Evolutionary conservation across 148 eudicot genomes (phyloP), one percentile per base, ranked within the genome.

Genomic region (Pouteria glomerata): DNA sequence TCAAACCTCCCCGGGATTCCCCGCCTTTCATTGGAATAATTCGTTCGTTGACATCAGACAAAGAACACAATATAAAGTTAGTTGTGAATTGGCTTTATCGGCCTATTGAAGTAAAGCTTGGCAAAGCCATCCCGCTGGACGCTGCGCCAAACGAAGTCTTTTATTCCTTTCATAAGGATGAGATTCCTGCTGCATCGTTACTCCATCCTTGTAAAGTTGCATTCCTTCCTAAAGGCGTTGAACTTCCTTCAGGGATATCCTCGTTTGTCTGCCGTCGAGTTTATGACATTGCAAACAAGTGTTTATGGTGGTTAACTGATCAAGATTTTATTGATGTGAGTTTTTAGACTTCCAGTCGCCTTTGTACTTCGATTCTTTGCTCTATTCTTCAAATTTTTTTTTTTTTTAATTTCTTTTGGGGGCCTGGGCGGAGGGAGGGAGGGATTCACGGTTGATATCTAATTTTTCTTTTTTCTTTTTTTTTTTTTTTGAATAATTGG

Each of bases 191-290:
- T 80, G 89, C 89, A 62, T 89, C 94, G 23, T 72, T 92, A 72
- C 87, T 92, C 47, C 96, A 88, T 88, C 96, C 90, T 44, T 95
- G 97, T 87, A 91, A 86, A 88, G 95, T 94, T 74, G 87, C 97
- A 70, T 91, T 90, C 68, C 82, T 90, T 66, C 90, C 89, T 74
- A 86, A 82, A 84, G 92, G 93, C 76, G 89, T 70, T 78, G 90
- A 88, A 71, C 86, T 94, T 79, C 96, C 92, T 21, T 44, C 85
- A 61, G 90, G 90, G 80, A 68, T 65, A 71, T 87, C 87, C 73
- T 83, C 97, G 67, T 92, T 88, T 79, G 87, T 91, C 73, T 89
- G 97, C 74, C 81, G 91, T 53, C 85, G 88, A 50, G 90, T 91
- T 79, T 89, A 89, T 69, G 96, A 91, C 82, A 82, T 76, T 76